Conservation (phyloP, 2,329 filamentous ascomycete species). For the Sarocladium oryzae region DNA sequence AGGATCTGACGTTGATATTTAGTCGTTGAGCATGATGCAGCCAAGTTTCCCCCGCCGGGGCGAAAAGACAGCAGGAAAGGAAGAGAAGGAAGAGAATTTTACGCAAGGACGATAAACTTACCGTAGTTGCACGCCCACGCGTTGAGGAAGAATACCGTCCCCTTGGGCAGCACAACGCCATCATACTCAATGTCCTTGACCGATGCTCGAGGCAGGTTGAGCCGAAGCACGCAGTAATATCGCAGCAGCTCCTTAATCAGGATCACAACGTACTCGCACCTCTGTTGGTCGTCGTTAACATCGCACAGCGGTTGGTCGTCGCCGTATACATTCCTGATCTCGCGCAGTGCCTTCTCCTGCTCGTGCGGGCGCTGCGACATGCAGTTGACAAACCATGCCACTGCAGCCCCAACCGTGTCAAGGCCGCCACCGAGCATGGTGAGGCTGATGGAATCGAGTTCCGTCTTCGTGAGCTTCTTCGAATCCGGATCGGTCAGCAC, state of each 20-base stretch:
- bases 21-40: too few species aligned
- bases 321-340: slow-evolving; percentile 48
- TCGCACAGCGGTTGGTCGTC: slow-evolving; percentile 51
- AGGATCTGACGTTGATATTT: slow-evolving; percentile 28
- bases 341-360: slow-evolving; percentile 51
- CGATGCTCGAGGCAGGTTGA: slow-evolving; percentile 55
- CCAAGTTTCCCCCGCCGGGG: too few species aligned
- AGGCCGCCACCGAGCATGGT: slow-evolving; percentile 64
- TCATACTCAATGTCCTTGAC: slow-evolving; percentile 54
- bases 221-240: slow-evolving; percentile 56
- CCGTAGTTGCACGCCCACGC: slow-evolving; percentile 65
- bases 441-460: slow-evolving; percentile 58
- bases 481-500: slow-evolving; percentile 59
- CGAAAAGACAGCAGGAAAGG: background rate
- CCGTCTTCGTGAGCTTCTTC: slow-evolving; percentile 53
- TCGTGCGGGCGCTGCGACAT: slow-evolving; percentile 55
- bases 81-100: background rate
- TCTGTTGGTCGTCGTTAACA: slow-evolving; percentile 54
- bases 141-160: slow-evolving; percentile 59
- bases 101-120: too few species aligned
- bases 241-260: slow-evolving; percentile 56
- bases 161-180: slow-evolving; percentile 51
- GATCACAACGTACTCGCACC: slow-evolving; percentile 56
- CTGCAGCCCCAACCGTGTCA: slow-evolving; percentile 59
- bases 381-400: slow-evolving; percentile 58